Evolutionary conservation across 805 yeast genomes (phyloP).

Genomic region (Gaillardinia entomophila): DNA sequence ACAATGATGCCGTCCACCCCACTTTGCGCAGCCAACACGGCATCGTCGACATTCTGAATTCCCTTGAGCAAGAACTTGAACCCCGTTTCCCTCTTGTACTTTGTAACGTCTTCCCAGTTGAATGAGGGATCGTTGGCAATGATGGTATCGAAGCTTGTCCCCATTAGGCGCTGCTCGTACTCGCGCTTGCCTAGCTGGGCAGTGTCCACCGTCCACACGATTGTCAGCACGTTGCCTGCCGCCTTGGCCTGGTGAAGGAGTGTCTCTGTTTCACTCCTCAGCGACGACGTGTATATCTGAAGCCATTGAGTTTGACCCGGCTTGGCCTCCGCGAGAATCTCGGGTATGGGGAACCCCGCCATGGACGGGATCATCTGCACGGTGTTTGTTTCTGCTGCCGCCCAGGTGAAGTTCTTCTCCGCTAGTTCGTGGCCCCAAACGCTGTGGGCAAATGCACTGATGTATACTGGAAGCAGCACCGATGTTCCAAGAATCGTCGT

Average conservation of each 20-base stretch:
- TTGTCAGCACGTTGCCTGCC: neutral
- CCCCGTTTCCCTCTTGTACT: neutral
- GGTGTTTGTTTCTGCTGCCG: neutral
- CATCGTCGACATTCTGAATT: neutral
- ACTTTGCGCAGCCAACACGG: neutral
- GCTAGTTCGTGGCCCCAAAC: conserved; percentile 10
- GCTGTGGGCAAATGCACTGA: conserved; percentile 10
- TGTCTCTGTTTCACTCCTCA: conserved; percentile 1
- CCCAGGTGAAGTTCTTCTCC: conserved; percentile 3
- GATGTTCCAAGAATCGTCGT: conserved; percentile 8
- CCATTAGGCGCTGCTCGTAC: conserved; percentile 2
- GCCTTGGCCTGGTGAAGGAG: conserved; percentile 4
- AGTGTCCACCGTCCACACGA: conserved; percentile 10
- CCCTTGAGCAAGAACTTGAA: neutral
- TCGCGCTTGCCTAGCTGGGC: conserved; percentile 10
- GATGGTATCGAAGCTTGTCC: neutral
- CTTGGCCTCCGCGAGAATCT: conserved; percentile 5
- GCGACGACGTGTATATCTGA: conserved; percentile 6
- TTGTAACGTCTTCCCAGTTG: neutral
- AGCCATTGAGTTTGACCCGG: conserved; percentile 9
- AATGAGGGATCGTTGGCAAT: neutral
- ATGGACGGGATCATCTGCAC: conserved; percentile 10
- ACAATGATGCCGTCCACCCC: neutral
- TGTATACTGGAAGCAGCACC: conserved; percentile 7
- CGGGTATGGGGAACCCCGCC: conserved; percentile 5